A percentile compares a stretch with the other conserved stretches of the same genome.
Evolutionary conservation across 1,284 basidiomycete genomes (phyloP).

Genomic region (Apiotrichum gamsii): DNA sequence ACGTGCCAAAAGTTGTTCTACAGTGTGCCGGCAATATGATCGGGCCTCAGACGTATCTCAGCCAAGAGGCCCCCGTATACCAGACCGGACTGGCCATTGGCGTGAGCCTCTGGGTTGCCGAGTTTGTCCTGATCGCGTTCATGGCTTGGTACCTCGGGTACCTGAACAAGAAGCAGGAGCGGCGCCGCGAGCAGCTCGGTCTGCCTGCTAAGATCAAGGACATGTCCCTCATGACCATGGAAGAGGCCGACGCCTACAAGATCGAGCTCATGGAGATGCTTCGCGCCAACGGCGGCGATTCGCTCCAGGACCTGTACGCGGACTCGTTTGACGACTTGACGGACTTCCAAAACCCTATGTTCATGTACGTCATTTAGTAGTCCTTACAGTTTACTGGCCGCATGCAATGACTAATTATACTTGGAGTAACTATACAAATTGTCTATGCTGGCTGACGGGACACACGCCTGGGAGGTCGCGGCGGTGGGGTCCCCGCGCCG

Average conservation of each 20-base stretch:
- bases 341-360: slow-evolving; percentile 13
- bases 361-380: slow-evolving; percentile 7
- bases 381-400: too few species aligned
- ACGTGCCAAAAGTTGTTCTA: too few species aligned
- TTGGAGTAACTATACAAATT: too few species aligned
- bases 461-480: too few species aligned
- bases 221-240: slow-evolving; percentile 32
- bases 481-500: too few species aligned
- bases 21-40: slow-evolving; percentile 27
- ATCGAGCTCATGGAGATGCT: slow-evolving; percentile 14
- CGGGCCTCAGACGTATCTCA: slow-evolving; percentile 30
- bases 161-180: slow-evolving; percentile 38
- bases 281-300: too few species aligned
- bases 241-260: slow-evolving; percentile 32
- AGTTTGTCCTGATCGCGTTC: slow-evolving; percentile 29
- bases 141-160: slow-evolving; percentile 37
- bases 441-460: too few species aligned
- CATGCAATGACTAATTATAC: too few species aligned
- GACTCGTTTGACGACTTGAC: slow-evolving; percentile 11
- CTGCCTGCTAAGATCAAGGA: slow-evolving; percentile 38
- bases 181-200: slow-evolving; percentile 34
- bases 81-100: slow-evolving; percentile 39
- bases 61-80: slow-evolving; percentile 30
- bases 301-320: too few species aligned
- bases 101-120: slow-evolving; percentile 30